Evolutionary conservation across 83 land plant genomes (phyloP).

Genomic region (Picea abies): DNA sequence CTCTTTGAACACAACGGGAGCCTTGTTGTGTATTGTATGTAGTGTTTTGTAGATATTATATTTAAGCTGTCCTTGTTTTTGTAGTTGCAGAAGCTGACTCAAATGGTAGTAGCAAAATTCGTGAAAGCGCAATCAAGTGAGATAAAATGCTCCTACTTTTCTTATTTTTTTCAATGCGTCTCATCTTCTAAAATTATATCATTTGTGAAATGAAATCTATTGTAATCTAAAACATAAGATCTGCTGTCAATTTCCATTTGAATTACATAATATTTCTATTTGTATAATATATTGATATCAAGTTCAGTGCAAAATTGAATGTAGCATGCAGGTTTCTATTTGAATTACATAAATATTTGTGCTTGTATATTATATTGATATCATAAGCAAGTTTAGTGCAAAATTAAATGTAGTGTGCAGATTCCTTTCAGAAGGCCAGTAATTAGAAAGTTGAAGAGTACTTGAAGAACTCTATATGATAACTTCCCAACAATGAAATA

Average conservation of each 20-base stretch:
- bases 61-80: slow-evolving; percentile 3
- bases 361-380: no score
- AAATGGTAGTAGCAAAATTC: slow-evolving; percentile 30
- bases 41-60: neutral
- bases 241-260: no score
- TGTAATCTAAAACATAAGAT: no score
- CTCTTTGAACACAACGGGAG: neutral
- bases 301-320: neutral
- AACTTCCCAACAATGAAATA: no score
- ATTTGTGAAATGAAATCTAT: neutral
- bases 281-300: neutral
- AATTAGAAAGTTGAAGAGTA: no score
- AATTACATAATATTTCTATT: no score
- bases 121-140: slow-evolving; percentile 40
- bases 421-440: no score
- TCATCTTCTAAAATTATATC: neutral
- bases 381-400: no score
- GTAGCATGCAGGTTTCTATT: neutral
- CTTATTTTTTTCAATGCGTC: neutral
- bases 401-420: no score
- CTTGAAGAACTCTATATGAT: no score
- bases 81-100: slow-evolving; percentile 24
- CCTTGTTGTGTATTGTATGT: neutral
- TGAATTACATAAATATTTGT: no score
- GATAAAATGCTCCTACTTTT: neutral